Evolutionary conservation across 2,329 filamentous ascomycete genomes (phyloP).

Genomic region (Neofusicoccum sp.): DNA sequence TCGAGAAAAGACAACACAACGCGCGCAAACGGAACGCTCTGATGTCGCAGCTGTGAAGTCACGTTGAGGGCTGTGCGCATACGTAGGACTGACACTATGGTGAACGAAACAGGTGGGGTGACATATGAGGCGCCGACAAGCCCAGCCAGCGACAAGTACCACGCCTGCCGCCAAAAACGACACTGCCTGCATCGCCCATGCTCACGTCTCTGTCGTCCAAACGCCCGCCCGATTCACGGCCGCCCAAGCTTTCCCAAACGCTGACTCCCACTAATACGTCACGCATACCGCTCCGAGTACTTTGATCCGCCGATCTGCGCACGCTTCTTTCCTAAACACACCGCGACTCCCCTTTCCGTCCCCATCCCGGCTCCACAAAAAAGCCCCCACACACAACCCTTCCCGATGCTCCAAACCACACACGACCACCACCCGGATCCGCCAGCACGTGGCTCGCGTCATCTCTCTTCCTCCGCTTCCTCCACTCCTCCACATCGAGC

Average conservation of each 20-base stretch:
- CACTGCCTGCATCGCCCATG: not conserved
- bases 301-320: conserved; percentile 13
- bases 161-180: not conserved
- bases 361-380: no score
- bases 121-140: not conserved
- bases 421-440: no score
- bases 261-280: conserved; percentile 1
- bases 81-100: not conserved
- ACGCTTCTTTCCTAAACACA: not conserved
- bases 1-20: conserved; percentile 5
- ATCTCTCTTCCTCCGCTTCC: no score
- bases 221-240: not conserved
- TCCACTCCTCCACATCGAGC: no score
- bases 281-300: conserved; percentile 8
- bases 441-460: no score
- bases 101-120: no score
- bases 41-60: no score
- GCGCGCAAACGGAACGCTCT: not conserved
- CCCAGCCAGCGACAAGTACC: not conserved
- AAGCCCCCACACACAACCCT: no score
- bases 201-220: not conserved
- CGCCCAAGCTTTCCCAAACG: not conserved
- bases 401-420: no score
- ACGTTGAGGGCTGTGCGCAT: no score
- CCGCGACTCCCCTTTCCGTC: no score